phyloP scores from a whole-genome alignment of 2,329 filamentous ascomycete species.

The Sarocladium brachiariae region DNA sequence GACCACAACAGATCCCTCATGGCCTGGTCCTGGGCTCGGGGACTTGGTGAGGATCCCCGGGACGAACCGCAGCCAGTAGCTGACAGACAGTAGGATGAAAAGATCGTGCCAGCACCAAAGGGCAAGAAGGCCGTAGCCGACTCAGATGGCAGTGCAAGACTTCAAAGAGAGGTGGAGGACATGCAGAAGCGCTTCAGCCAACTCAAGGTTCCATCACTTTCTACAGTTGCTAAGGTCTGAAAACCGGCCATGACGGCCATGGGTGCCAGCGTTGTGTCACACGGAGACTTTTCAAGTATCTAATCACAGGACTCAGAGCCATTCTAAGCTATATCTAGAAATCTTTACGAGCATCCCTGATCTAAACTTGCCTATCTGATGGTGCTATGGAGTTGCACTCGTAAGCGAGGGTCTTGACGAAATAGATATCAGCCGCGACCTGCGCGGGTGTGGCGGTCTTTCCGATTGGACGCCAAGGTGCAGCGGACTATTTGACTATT shows the following conservation, averaged over 20 bases:
- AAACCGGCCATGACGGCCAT: not conserved
- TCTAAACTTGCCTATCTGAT: not conserved
- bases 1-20: not conserved
- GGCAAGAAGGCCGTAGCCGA: not conserved
- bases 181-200: not conserved
- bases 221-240: not conserved
- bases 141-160: not conserved
- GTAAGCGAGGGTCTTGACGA: not conserved
- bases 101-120: not conserved
- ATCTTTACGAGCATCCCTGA: not conserved
- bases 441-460: not conserved
- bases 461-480: not conserved
- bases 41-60: not conserved
- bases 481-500: not conserved
- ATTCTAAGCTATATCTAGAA: not conserved
- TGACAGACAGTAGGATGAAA: not conserved
- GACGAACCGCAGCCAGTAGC: not conserved
- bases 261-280: not conserved
- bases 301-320: not conserved
- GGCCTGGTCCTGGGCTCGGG: not conserved
- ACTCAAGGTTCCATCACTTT: not conserved
- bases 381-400: not conserved
- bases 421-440: not conserved
- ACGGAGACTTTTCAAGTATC: not conserved
- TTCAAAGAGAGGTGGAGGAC: not conserved